Percentiles rank a stretch among this genome's conserved stretches.
Conservation (phyloP, 176 grass and related monocot genomes). For the Pharus latifolius region DNA sequence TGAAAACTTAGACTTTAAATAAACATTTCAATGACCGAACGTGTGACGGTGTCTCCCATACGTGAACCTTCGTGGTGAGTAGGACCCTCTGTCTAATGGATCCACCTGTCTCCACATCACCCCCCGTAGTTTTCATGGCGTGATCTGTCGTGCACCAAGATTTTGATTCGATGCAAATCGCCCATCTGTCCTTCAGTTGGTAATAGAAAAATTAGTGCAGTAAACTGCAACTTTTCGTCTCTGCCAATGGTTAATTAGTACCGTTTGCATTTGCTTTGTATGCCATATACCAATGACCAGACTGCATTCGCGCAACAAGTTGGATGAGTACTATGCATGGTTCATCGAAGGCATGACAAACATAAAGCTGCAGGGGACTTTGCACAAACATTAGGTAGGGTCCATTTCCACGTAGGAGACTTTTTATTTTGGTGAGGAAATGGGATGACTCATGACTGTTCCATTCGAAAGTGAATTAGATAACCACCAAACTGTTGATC, state of each 20-base stretch:
- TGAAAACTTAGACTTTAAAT: not conserved
- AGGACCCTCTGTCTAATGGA: not conserved
- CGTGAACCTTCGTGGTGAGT: conserved; percentile 1
- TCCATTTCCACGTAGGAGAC: conserved; percentile 1
- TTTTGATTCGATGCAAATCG: no score
- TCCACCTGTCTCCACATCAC: conserved; percentile 8
- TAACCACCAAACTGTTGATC: conserved; percentile 17
- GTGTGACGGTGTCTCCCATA: conserved; percentile 28
- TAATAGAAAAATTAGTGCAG: no score
- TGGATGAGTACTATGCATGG: not conserved
- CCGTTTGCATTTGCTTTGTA: not conserved
- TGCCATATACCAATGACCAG: no score
- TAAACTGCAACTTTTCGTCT: not conserved
- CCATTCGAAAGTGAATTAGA: conserved; percentile 29
- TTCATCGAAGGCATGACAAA: conserved; percentile 24
- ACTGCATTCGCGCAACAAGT: not conserved
- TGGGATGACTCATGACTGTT: conserved; percentile 41
- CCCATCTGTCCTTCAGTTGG: no score
- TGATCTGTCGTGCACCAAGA: no score
- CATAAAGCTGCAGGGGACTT: not conserved
- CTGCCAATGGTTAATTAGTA: no score
- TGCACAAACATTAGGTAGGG: conserved; percentile 25
- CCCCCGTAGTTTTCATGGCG: no score
- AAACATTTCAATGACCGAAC: conserved; percentile 4
- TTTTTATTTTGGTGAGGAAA: conserved; percentile 14